Percentiles rank a stretch among this genome's conserved stretches.
These are phyloP conservation scores for Sisymbrium irio DNA, from an alignment of 345 rosid genomes.

Conservation along the genomic window DNA sequence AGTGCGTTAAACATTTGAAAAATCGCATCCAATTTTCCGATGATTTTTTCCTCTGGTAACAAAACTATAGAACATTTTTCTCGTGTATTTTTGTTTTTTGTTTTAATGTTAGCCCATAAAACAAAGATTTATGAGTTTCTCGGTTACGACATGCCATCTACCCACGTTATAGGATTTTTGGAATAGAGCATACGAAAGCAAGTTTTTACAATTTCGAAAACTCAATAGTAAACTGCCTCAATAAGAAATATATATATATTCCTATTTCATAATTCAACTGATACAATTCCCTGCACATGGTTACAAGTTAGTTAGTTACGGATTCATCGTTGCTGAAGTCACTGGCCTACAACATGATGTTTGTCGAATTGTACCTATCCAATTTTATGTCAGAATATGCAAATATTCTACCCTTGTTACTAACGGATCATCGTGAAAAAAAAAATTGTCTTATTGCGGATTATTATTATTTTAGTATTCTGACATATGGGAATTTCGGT, in stretches of 20 bases:
- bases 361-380: constrained; percentile 24
- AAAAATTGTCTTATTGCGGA: constrained; percentile 6
- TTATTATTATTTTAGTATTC: background rate
- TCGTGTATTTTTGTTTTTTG: too few species aligned
- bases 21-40: background rate
- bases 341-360: constrained; percentile 18
- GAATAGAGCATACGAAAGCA: background rate
- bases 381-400: constrained; percentile 22
- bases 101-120: background rate
- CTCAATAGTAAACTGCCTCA: background rate
- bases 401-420: background rate
- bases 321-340: constrained; percentile 24
- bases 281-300: background rate
- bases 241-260: background rate
- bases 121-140: background rate
- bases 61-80: background rate
- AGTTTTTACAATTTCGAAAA: background rate
- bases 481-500: constrained; percentile 25
- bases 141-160: background rate
- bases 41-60: background rate
- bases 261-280: background rate
- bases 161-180: background rate
- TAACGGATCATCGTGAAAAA: constrained; percentile 6
- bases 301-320: constrained; percentile 10
- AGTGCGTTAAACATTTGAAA: background rate